Conservation (phyloP, 2,329 filamentous ascomycete genomes). For the Nemania abortiva region DNA sequence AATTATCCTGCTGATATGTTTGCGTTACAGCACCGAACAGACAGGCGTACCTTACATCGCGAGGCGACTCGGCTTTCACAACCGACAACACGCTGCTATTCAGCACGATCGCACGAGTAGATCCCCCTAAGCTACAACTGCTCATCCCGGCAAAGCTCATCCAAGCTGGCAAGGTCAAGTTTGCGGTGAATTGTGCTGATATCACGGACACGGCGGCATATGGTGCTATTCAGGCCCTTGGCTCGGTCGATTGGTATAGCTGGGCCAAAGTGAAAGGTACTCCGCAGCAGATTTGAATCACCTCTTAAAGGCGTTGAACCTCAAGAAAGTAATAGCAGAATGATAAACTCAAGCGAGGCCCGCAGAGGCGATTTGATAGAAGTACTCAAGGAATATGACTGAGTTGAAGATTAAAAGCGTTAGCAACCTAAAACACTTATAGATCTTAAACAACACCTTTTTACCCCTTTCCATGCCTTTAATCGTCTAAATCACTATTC, state of each 20-base stretch:
- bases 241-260: slow-evolving; percentile 13
- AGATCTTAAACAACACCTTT: no score
- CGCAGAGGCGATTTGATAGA: no score
- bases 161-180: slow-evolving; percentile 1
- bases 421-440: no score
- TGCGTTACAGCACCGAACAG: background rate
- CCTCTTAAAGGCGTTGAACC: no score
- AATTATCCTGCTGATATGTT: background rate
- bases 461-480: no score
- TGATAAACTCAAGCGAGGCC: no score
- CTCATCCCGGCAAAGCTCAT: slow-evolving; percentile 8
- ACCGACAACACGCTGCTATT: slow-evolving; percentile 5
- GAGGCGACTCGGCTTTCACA: background rate
- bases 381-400: no score
- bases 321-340: no score
- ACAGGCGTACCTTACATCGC: background rate
- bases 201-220: background rate
- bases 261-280: slow-evolving; percentile 7
- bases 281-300: background rate
- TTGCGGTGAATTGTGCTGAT: slow-evolving; percentile 9
- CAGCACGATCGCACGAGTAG: background rate
- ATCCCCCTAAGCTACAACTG: background rate
- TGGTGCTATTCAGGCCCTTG: background rate
- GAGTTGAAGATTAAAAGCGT: no score
- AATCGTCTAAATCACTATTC: no score